phyloP scores from a whole-genome alignment of 306 rosid species.

The Quercus cerris region DNA sequence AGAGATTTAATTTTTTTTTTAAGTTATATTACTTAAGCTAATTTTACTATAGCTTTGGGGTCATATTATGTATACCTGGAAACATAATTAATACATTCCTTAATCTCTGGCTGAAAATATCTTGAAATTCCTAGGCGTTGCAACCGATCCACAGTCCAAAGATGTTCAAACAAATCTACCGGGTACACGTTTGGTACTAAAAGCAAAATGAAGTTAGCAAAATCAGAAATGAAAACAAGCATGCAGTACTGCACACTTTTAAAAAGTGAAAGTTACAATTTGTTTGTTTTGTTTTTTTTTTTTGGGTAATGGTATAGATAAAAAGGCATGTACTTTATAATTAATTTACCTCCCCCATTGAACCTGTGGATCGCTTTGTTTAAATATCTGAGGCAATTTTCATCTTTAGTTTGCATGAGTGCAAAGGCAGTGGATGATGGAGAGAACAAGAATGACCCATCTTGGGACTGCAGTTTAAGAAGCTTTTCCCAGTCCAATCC shows the following conservation, averaged over 20 bases:
- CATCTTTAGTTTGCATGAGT: slow-evolving; percentile 65
- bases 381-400: slow-evolving; percentile 65
- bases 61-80: slow-evolving; percentile 36
- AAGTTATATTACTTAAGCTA: not conserved
- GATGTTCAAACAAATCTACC: slow-evolving; percentile 80
- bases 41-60: not conserved
- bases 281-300: not conserved
- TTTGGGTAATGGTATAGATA: not conserved
- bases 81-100: slow-evolving; percentile 59
- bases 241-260: not conserved
- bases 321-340: not conserved
- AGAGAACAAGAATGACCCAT: slow-evolving; percentile 90
- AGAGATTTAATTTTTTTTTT: not conserved
- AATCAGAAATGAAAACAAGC: too few species aligned
- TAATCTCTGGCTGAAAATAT: slow-evolving; percentile 54
- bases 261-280: not conserved
- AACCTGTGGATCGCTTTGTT: slow-evolving; percentile 47
- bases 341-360: slow-evolving; percentile 80
- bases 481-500: slow-evolving; percentile 79
- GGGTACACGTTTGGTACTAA: slow-evolving; percentile 87
- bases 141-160: slow-evolving; percentile 81
- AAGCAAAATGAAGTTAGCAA: not conserved
- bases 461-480: slow-evolving; percentile 73
- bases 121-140: slow-evolving; percentile 79
- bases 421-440: slow-evolving; percentile 97